Conservation (phyloP, 495 filamentous ascomycete species). For the Xylaria intraflava region DNA sequence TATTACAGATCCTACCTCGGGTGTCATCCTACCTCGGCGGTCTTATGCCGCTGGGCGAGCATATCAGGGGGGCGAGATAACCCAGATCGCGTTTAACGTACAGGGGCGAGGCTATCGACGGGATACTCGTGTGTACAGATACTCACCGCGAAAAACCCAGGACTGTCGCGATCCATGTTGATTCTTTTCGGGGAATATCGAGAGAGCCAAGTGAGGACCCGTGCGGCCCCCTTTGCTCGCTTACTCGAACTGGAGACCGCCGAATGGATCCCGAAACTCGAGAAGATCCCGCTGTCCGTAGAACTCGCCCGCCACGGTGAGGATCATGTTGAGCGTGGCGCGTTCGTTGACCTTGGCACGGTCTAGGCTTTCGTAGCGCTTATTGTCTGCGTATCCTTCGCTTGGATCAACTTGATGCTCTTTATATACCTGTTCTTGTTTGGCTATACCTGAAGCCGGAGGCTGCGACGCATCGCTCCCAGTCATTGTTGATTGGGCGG, state of each 20-base stretch:
- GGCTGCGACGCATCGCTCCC: neutral
- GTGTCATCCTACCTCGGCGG: too few species aligned
- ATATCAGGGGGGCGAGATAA: neutral
- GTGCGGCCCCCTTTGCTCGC: constrained; percentile 9
- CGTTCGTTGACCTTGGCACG: constrained; percentile 39
- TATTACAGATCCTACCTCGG: constrained; percentile 1
- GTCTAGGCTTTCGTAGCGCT: constrained; percentile 9
- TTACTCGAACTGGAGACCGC: constrained; percentile 24
- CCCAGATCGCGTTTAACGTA: too few species aligned
- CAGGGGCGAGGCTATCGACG: neutral
- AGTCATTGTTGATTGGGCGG: constrained; percentile 10
- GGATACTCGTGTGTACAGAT: neutral
- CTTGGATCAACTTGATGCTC: constrained; percentile 20
- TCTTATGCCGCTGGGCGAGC: too few species aligned
- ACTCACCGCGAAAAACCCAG: neutral
- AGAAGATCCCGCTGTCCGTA: constrained; percentile 88
- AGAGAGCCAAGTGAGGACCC: neutral
- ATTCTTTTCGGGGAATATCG: neutral
- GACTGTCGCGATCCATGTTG: neutral
- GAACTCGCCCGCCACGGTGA: constrained; percentile 81
- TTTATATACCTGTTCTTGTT: constrained; percentile 1
- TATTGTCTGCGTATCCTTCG: constrained; percentile 9
- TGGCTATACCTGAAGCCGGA: neutral
- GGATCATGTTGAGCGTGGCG: constrained; percentile 79
- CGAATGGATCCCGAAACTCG: constrained; percentile 55